Evolutionary conservation across 306 rosid genomes (phyloP).

Genomic region (Psophocarpus tetragonolobus): DNA sequence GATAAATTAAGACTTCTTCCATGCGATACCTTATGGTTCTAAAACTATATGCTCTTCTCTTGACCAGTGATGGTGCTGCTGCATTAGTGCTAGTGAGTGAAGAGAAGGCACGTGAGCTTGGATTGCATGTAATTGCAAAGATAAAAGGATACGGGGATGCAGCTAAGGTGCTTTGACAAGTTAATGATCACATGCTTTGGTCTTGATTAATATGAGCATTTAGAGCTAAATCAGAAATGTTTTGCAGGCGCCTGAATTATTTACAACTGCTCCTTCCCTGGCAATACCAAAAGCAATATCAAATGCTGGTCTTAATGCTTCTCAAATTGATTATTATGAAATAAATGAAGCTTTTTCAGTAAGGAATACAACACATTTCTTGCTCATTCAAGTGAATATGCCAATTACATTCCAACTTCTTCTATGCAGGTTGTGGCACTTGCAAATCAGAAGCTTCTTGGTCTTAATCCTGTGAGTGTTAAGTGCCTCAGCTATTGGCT

Average conservation of each 20-base stretch:
- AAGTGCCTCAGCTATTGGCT: slow-evolving; percentile 15
- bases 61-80: slow-evolving; percentile 90
- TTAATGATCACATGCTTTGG: slow-evolving; percentile 27
- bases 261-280: slow-evolving; percentile 88
- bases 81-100: slow-evolving; percentile 92
- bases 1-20: neutral
- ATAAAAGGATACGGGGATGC: slow-evolving; percentile 92
- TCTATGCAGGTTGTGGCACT: slow-evolving; percentile 81
- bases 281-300: slow-evolving; percentile 88
- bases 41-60: slow-evolving; percentile 18
- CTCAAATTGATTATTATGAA: slow-evolving; percentile 86
- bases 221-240: slow-evolving; percentile 38
- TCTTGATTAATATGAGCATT: slow-evolving; percentile 31
- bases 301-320: slow-evolving; percentile 78
- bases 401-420: slow-evolving; percentile 9
- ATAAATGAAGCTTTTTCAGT: slow-evolving; percentile 98
- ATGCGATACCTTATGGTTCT: slow-evolving; percentile 27
- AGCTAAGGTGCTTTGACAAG: slow-evolving; percentile 66
- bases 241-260: slow-evolving; percentile 82
- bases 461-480: slow-evolving; percentile 82
- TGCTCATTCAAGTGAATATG: slow-evolving; percentile 9
- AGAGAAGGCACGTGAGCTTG: slow-evolving; percentile 77
- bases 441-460: slow-evolving; percentile 87
- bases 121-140: slow-evolving; percentile 81
- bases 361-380: slow-evolving; percentile 34